Percentiles rank a stretch among this genome's conserved stretches.
Conservation (phyloP, 2,329 filamentous ascomycete species). For the Calonectria pteridis region DNA sequence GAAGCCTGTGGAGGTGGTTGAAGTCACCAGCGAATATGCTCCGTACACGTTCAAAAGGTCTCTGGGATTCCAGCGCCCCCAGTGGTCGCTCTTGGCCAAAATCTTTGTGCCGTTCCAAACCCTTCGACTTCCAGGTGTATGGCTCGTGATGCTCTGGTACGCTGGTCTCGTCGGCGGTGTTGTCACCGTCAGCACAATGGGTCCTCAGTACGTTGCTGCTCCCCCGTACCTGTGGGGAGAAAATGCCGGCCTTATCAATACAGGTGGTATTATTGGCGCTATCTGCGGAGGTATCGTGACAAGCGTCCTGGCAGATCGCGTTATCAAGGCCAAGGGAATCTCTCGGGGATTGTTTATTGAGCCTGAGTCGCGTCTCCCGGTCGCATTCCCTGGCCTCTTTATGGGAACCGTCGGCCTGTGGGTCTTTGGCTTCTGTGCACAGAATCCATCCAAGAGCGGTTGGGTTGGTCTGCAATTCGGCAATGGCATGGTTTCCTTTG, state of each 20-base stretch:
- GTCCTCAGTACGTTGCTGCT: slow-evolving; percentile 44
- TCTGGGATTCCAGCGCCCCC: slow-evolving; percentile 27
- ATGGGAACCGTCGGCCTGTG: slow-evolving; percentile 50
- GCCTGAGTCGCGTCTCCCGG: slow-evolving; percentile 49
- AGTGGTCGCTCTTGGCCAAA: slow-evolving; percentile 11
- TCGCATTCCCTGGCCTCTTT: slow-evolving; percentile 46
- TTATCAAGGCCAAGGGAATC: slow-evolving; percentile 44
- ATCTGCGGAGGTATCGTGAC: slow-evolving; percentile 46
- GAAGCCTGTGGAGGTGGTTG: neutral
- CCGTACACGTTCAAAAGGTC: slow-evolving; percentile 23
- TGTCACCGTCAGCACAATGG: slow-evolving; percentile 51
- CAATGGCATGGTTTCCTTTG: slow-evolving; percentile 53
- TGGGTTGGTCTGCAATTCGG: slow-evolving; percentile 53
- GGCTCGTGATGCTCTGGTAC: slow-evolving; percentile 54
- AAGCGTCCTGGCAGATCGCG: slow-evolving; percentile 38
- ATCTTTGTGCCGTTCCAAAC: slow-evolving; percentile 33
- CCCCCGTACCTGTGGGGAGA: slow-evolving; percentile 52
- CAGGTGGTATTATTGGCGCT: slow-evolving; percentile 50
- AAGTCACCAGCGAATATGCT: neutral
- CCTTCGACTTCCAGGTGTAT: slow-evolving; percentile 46
- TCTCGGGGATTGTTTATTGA: slow-evolving; percentile 39
- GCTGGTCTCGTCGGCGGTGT: slow-evolving; percentile 52
- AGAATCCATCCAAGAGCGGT: slow-evolving; percentile 43
- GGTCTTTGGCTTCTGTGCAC: slow-evolving; percentile 53
- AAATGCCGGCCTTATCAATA: slow-evolving; percentile 50